Evolutionary conservation across 2,329 filamentous ascomycete genomes (phyloP).

Genomic region (Domatiomyces globalis): DNA sequence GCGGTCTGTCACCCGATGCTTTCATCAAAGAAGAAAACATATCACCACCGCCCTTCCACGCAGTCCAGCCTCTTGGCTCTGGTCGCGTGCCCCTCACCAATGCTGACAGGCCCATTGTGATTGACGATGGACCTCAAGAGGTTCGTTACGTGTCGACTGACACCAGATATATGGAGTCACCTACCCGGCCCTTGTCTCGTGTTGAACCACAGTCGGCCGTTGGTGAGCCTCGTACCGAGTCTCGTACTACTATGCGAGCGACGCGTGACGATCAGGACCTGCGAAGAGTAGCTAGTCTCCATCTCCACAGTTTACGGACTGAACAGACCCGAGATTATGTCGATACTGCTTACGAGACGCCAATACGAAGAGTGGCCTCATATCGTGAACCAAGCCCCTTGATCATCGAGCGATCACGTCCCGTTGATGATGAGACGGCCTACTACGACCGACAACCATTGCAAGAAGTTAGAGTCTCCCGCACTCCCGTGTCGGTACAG

Average conservation of each 20-base stretch:
- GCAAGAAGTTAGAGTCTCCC: slow-evolving; percentile 32
- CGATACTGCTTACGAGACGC: slow-evolving; percentile 22
- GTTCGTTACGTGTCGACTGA: slow-evolving; percentile 13
- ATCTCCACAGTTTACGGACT: slow-evolving; percentile 31
- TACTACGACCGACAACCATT: slow-evolving; percentile 24
- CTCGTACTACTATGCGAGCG: slow-evolving; percentile 25
- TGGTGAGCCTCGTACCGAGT: slow-evolving; percentile 25
- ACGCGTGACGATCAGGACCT: slow-evolving; percentile 31
- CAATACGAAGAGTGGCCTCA: slow-evolving; percentile 25
- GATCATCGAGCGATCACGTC: slow-evolving; percentile 24
- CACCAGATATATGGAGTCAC: slow-evolving; percentile 16
- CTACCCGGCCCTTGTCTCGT: slow-evolving; percentile 11
- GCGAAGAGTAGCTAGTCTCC: slow-evolving; percentile 34
- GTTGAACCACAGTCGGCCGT: slow-evolving; percentile 20
- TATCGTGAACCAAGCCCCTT: slow-evolving; percentile 27
- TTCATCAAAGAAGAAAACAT: slow-evolving; percentile 50
- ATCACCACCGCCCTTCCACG: slow-evolving; percentile 44
- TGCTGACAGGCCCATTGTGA: slow-evolving; percentile 35
- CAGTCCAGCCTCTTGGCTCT: slow-evolving; percentile 28
- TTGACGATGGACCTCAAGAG: slow-evolving; percentile 25
- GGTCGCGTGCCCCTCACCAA: slow-evolving; percentile 24
- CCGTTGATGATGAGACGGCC: slow-evolving; percentile 21
- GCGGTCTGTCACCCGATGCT: slow-evolving; percentile 29
- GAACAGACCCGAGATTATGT: slow-evolving; percentile 31
- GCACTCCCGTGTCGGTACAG: slow-evolving; percentile 23